Conservation (phyloP, 2,329 filamentous ascomycete species). For the Zarea fungicola region DNA sequence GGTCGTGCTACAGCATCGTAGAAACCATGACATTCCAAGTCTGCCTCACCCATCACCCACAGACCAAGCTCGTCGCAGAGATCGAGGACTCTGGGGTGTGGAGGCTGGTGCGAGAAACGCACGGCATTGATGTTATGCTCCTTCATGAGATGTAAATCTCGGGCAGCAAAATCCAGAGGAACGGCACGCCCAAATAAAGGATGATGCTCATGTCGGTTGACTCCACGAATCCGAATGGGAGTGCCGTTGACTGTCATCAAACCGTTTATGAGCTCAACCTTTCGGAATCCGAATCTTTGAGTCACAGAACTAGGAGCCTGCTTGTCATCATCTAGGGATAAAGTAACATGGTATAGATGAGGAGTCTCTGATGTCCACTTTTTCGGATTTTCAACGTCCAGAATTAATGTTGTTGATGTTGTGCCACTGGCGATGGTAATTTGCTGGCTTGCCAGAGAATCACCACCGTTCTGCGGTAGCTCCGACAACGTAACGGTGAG, state of each 20-base stretch:
- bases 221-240: constrained; percentile 56
- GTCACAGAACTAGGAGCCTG: constrained; percentile 31
- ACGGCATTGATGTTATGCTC: constrained; percentile 66
- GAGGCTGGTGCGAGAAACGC: constrained; percentile 63
- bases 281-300: constrained; percentile 59
- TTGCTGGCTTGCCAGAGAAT: constrained; percentile 22
- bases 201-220: constrained; percentile 68
- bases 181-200: constrained; percentile 58
- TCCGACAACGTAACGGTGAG: constrained; percentile 42
- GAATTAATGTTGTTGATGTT: constrained; percentile 33
- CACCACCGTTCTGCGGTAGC: constrained; percentile 29
- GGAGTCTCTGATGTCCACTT: constrained; percentile 67
- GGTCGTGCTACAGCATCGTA: constrained; percentile 45
- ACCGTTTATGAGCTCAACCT: constrained; percentile 56
- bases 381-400: constrained; percentile 47
- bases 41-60: constrained; percentile 51
- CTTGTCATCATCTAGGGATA: constrained; percentile 30
- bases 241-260: constrained; percentile 59
- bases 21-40: constrained; percentile 51
- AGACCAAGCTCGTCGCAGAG: constrained; percentile 61
- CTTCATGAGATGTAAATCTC: constrained; percentile 64
- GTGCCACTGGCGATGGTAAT: constrained; percentile 22
- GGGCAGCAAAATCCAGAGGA: constrained; percentile 54
- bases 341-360: constrained; percentile 50
- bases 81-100: constrained; percentile 54